These are phyloP conservation scores for Spinellus fusiger DNA, from an alignment of 192 early-diverging fungal genomes.

Conservation along the genomic window DNA sequence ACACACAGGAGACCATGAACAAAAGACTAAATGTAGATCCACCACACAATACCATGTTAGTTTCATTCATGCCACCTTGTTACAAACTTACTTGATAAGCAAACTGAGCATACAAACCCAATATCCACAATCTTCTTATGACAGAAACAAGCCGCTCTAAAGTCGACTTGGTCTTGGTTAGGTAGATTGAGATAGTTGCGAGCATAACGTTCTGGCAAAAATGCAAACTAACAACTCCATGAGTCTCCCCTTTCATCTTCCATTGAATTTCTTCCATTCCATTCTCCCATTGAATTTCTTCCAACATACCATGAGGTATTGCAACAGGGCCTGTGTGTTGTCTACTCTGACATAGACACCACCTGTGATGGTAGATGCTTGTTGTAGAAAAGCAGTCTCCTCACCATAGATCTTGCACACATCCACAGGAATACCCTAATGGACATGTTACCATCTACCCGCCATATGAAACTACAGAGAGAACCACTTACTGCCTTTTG, in stretches of 20 bases:
- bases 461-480: too few relatives aligned
- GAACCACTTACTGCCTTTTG: constrained; percentile 75
- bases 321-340: constrained; percentile 66
- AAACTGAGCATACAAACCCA: constrained; percentile 98
- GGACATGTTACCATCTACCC: neutral
- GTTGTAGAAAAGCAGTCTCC: constrained; percentile 86
- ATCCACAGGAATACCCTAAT: constrained; percentile 80
- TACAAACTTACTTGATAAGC: constrained; percentile 74
- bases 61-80: neutral
- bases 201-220: constrained; percentile 75
- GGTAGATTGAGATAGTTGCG: constrained; percentile 70
- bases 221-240: constrained; percentile 48
- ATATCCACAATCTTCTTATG: constrained; percentile 90
- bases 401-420: constrained; percentile 76
- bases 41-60: neutral
- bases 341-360: constrained; percentile 79
- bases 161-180: constrained; percentile 79
- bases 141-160: constrained; percentile 94
- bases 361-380: constrained; percentile 84
- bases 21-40: constrained; percentile 47
- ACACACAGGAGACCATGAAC: constrained; percentile 64
- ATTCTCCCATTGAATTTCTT: neutral
- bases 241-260: neutral
- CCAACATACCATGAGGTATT: constrained; percentile 77
- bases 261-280: too few relatives aligned